These are phyloP conservation scores for Durio zibethinus DNA, from an alignment of 345 rosid genomes.

Conservation along the genomic window DNA sequence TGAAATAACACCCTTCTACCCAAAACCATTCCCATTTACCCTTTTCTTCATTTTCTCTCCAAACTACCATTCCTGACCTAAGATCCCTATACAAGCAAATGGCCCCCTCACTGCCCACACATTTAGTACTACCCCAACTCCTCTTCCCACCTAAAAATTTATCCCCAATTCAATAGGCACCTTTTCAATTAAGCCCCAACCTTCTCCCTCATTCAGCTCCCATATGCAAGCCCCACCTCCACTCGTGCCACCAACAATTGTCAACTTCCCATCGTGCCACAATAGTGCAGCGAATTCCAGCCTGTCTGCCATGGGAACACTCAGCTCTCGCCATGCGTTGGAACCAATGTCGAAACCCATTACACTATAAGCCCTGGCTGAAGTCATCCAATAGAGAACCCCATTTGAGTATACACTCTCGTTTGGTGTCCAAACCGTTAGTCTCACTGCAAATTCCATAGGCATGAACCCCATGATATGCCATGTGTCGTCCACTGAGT, in stretches of 20 bases:
- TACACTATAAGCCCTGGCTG: constrained; percentile 48
- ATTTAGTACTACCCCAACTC: constrained; percentile 43
- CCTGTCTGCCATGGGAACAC: constrained; percentile 42
- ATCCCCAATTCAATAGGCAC: constrained; percentile 36
- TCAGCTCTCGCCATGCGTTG: constrained; percentile 43
- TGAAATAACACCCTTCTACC: constrained; percentile 39
- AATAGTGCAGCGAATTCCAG: constrained; percentile 42
- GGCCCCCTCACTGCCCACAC: constrained; percentile 34
- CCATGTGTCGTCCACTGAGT: constrained; percentile 35
- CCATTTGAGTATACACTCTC: constrained; percentile 45
- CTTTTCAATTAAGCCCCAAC: constrained; percentile 34
- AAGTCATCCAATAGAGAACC: constrained; percentile 53
- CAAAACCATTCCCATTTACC: constrained; percentile 49
- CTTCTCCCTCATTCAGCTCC: constrained; percentile 33
- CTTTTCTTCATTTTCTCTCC: constrained; percentile 36
- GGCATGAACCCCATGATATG: constrained; percentile 32
- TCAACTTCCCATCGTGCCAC: constrained; percentile 26
- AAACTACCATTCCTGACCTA: constrained; percentile 48
- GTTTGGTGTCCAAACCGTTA: constrained; percentile 56
- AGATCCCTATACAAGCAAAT: constrained; percentile 47
- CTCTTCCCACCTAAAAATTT: constrained; percentile 32
- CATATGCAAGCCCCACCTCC: constrained; percentile 29
- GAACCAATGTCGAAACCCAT: constrained; percentile 41
- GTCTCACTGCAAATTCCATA: constrained; percentile 44
- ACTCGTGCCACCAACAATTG: constrained; percentile 34